Percentiles rank a stretch among this genome's conserved stretches.
Conservation (phyloP, 441 rosid genomes). For the Geranium incanum region DNA sequence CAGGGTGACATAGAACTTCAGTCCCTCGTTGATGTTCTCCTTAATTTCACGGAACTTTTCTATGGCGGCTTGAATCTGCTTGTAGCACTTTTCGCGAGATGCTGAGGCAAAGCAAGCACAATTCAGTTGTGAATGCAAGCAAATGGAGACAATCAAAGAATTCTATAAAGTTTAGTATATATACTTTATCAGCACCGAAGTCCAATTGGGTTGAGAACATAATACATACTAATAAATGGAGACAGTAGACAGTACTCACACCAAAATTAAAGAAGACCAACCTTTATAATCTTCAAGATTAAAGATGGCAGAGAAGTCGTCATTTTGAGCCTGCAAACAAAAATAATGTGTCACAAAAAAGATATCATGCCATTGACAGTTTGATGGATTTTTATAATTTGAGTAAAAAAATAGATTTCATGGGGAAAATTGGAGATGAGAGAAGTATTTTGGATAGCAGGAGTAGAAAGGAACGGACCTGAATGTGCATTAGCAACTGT, state of each 20-base stretch:
- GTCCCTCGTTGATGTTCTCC: conserved; percentile 86
- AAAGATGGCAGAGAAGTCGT: conserved; percentile 62
- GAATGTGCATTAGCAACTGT: conserved; percentile 74
- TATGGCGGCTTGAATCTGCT: conserved; percentile 85
- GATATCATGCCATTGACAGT: background rate
- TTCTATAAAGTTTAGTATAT: background rate
- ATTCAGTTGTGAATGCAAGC: background rate
- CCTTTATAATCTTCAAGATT: conserved; percentile 96
- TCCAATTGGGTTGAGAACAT: background rate
- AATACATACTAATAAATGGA: background rate
- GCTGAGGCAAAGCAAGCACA: conserved; percentile 33
- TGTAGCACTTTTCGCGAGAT: conserved; percentile 77
- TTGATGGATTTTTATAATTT: too few species aligned
- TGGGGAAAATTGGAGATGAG: background rate
- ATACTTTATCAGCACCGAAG: too few species aligned
- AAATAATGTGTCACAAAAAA: background rate
- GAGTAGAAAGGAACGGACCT: conserved; percentile 41
- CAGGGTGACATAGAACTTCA: conserved; percentile 93
- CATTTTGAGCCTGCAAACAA: conserved; percentile 71
- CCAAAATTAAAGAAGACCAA: conserved; percentile 18
- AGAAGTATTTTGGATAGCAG: background rate
- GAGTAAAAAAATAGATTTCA: background rate
- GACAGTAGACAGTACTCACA: background rate
- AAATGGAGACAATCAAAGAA: background rate
- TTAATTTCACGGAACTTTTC: conserved; percentile 81